Evolutionary conservation across 768 basidiomycete species (phyloP).

Genomic region (Boletellus sp.): DNA sequence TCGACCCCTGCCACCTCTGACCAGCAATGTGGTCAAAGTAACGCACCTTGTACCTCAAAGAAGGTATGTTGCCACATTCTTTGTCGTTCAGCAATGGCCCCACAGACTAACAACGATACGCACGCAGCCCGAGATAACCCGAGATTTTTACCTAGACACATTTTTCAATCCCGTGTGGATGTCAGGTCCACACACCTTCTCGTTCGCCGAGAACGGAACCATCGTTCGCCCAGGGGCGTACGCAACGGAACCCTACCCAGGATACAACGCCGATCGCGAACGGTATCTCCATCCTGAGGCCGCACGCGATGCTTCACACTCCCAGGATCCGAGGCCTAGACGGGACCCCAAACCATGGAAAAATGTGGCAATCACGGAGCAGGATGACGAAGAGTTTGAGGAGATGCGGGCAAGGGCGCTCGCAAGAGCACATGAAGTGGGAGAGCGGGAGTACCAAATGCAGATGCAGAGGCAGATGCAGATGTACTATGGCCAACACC

Average conservation of each 20-base stretch:
- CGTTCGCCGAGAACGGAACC: constrained; percentile 8
- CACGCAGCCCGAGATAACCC: neutral
- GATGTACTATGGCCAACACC: too few relatives aligned
- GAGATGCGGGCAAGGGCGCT: neutral
- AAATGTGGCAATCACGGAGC: constrained; percentile 15
- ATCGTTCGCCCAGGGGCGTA: constrained; percentile 3
- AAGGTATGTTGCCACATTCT: too few relatives aligned
- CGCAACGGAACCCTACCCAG: neutral
- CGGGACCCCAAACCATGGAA: constrained; percentile 16
- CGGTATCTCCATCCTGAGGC: neutral
- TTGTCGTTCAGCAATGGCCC: too few relatives aligned
- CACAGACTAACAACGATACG: too few relatives aligned
- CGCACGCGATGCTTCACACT: neutral
- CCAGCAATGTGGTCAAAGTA: too few relatives aligned
- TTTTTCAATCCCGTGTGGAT: constrained; percentile 39
- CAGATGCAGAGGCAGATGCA: too few relatives aligned
- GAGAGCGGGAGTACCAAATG: neutral
- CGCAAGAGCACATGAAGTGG: neutral
- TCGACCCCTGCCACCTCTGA: too few relatives aligned
- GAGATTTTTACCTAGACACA: constrained; percentile 49
- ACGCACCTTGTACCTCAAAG: too few relatives aligned
- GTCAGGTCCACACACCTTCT: constrained; percentile 11
- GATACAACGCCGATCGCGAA: neutral
- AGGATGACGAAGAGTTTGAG: constrained; percentile 13
- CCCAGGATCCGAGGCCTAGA: neutral